Evolutionary conservation across 2,329 filamentous ascomycete species (phyloP).

Genomic region (Podosphaera fusca): DNA sequence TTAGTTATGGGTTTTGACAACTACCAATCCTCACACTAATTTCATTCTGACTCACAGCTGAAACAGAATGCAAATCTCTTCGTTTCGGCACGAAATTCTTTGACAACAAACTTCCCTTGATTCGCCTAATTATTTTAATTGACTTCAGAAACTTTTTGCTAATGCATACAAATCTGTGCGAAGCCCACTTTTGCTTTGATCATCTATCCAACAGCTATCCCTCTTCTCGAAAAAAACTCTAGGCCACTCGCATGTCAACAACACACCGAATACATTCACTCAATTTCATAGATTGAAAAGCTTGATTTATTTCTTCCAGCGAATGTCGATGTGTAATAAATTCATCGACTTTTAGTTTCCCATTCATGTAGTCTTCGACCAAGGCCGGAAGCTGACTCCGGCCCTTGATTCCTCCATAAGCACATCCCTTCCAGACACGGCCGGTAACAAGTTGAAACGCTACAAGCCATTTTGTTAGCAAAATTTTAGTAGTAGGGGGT

Average conservation of each 20-base stretch:
- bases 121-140: too few relatives aligned
- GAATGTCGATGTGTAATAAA: conserved; percentile 93
- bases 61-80: too few relatives aligned
- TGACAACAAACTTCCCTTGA: too few relatives aligned
- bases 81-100: too few relatives aligned
- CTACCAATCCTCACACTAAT: too few relatives aligned
- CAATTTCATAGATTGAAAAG: conserved; percentile 83
- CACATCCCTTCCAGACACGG: conserved; percentile 86
- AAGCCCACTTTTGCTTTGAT: too few relatives aligned
- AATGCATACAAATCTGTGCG: too few relatives aligned
- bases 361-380: conserved; percentile 71
- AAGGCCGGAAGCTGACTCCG: conserved; percentile 74
- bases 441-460: conserved; percentile 98
- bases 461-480: conserved; percentile 17
- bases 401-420: conserved; percentile 95
- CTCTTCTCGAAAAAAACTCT: neutral
- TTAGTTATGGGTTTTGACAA: too few relatives aligned
- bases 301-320: conserved; percentile 63
- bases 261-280: conserved; percentile 96
- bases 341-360: conserved; percentile 90
- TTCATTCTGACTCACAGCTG: too few relatives aligned
- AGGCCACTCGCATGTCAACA: conserved; percentile 31
- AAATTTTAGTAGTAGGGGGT: neutral
- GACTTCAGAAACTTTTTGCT: too few relatives aligned
- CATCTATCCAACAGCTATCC: neutral